Base-by-base conservation (phyloP, 768 basidiomycete species). In the Pholiota microspora region DNA sequence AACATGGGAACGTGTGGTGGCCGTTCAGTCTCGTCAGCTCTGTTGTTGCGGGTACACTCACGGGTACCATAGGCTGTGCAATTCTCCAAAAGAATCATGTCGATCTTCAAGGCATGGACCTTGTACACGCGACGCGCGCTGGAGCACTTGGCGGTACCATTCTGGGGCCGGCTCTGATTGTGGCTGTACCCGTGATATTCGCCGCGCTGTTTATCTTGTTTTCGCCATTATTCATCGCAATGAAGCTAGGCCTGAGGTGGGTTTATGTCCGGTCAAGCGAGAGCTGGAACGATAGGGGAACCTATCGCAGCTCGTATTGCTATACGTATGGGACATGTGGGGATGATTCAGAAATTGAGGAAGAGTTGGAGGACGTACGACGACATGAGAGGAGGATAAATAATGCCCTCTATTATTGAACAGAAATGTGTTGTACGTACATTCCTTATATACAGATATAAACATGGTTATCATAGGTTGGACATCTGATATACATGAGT, bases 41-140 rank as follows among this genome's bases (percentile, higher is more conserved):
- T 21, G 36, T 57, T 18, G 38, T 56, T 12, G 45, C 46, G 6
- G 46, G 45, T 13, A 60, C 64, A 1, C 59, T 67, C 46, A 23
- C 56, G 13, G 66, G 62, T 3, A 45, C 58, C 23, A 59, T 68
- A 7, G 67, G 67, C 8, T 57, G 49, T 24, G 54, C 64, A 2
- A 58, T 66, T 21, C 56, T 67, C 29, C 36, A 32, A 1, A 50
- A 54, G 13, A 46, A 58, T 21, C 54, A 62, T 28, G 55, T 65
- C 27, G 61, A 68, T 34, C 31, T 64, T 3, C 58, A 53, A 1
- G 61, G 59, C 2, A 62, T 60, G 3, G 67, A 68, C 51, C 49
- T 66, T 9, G 48, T 66, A 0, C 67, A 68, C 34, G 67, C 64
- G 2, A 55, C 67, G 0, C 59, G 65, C 10, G 67, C 67, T 2